Percentiles rank a stretch among this genome's conserved stretches.
These are phyloP conservation scores for Kazachstania bromeliacearum DNA, from an alignment of 805 yeast species.

Conservation along the genomic window DNA sequence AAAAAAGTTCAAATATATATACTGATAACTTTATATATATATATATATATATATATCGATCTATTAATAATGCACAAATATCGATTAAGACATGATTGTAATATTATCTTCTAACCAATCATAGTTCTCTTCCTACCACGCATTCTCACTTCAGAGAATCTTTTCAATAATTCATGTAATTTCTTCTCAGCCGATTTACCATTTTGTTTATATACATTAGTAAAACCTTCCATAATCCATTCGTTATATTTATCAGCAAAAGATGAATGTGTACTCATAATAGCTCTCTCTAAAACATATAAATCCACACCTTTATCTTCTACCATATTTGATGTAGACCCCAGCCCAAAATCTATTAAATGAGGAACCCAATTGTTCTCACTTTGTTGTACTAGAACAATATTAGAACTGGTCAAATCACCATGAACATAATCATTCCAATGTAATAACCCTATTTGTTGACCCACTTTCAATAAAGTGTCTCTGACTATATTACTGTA, in stretches of 20 bases:
- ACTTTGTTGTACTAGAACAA: conserved; percentile 38
- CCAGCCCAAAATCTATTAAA: conserved; percentile 86
- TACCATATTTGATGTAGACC: conserved; percentile 60
- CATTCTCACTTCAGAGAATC: conserved; percentile 75
- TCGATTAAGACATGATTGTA: too few species aligned
- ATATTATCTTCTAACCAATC: too few species aligned
- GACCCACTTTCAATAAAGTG: conserved; percentile 50
- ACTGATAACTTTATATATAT: too few species aligned
- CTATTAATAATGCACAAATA: too few species aligned
- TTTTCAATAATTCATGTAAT: conserved; percentile 43
- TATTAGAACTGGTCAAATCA: conserved; percentile 85
- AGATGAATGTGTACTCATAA: conserved; percentile 80
- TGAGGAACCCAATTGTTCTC: conserved; percentile 36
- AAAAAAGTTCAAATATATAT: too few species aligned
- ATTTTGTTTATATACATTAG: conserved; percentile 27
- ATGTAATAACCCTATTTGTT: conserved; percentile 62
- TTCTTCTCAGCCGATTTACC: conserved; percentile 33
- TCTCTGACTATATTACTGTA: conserved; percentile 32
- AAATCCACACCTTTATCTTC: conserved; percentile 98
- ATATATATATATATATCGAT: background rate
- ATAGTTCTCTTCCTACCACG: conserved; percentile 93
- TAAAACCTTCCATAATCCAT: conserved; percentile 70
- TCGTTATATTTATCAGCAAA: conserved; percentile 52
- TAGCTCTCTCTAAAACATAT: conserved; percentile 87
- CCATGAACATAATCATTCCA: conserved; percentile 79